A percentile compares a stretch with the other conserved stretches of the same genome.
These are phyloP conservation scores for Fusarium dlaminii DNA, from an alignment of 2,329 filamentous ascomycete species.

Conservation along the genomic window DNA sequence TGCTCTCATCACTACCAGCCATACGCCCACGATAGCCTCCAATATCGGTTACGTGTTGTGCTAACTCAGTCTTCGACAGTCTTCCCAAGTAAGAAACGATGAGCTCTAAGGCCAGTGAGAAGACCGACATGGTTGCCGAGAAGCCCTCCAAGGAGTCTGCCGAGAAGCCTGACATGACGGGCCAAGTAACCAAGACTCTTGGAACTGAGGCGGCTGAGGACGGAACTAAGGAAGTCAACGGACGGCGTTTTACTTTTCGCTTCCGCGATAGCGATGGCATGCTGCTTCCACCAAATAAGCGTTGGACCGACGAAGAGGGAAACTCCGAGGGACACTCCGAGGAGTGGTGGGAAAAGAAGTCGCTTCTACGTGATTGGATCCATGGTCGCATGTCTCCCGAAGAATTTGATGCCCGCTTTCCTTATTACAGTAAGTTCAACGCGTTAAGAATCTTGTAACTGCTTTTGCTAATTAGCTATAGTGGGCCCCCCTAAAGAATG, in stretches of 20 bases:
- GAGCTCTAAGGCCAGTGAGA: neutral
- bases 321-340: no score
- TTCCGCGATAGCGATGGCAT: neutral
- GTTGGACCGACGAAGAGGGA: neutral
- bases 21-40: no score
- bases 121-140: neutral
- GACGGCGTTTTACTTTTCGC: neutral
- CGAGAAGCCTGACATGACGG: neutral
- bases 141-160: neutral
- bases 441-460: fast-evolving
- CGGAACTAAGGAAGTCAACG: neutral
- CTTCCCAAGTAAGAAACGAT: neutral
- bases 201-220: neutral
- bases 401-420: neutral
- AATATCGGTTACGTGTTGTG: fast-evolving
- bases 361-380: neutral
- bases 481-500: neutral
- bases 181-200: neutral
- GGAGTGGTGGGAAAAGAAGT: neutral
- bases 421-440: neutral
- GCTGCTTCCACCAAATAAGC: neutral
- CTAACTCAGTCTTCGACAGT: neutral
- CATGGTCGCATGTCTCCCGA: neutral
- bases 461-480: neutral
- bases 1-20: neutral